Conservation (phyloP, 257 asterid genomes). For the Solanum bulbocastanum region DNA sequence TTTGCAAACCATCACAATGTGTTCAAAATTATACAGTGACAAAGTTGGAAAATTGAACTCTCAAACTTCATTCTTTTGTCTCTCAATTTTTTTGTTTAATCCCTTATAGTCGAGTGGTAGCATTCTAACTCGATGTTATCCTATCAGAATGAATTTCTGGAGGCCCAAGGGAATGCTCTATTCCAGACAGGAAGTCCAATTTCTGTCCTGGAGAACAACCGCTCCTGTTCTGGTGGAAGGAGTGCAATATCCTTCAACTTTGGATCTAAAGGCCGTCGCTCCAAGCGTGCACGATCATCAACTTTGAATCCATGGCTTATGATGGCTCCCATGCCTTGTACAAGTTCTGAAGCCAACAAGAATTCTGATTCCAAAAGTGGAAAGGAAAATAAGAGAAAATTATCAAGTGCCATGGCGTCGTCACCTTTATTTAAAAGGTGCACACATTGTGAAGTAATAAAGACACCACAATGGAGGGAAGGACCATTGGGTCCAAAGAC, state of each 20-base stretch:
- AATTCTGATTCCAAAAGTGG: slow-evolving; percentile 17
- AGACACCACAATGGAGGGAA: slow-evolving; percentile 60
- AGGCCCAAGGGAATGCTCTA: slow-evolving; percentile 19
- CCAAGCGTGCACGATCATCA: slow-evolving; percentile 52
- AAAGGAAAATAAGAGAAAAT: slow-evolving; percentile 17
- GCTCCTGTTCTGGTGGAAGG: slow-evolving; percentile 30
- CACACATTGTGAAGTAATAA: slow-evolving; percentile 45
- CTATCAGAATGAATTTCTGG: slow-evolving; percentile 6
- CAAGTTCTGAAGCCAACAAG: slow-evolving; percentile 12
- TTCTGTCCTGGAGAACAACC: slow-evolving; percentile 51
- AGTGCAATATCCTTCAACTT: slow-evolving; percentile 9
- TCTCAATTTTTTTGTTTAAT: not conserved
- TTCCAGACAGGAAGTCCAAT: slow-evolving; percentile 54
- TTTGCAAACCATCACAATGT: not conserved
- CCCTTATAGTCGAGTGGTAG: not conserved
- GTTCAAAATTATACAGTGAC: not conserved
- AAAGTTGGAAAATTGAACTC: not conserved
- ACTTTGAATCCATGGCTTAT: slow-evolving; percentile 40
- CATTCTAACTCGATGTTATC: not conserved
- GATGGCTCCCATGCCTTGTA: slow-evolving; percentile 13
- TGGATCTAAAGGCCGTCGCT: slow-evolving; percentile 42
- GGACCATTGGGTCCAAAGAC: slow-evolving; percentile 67
- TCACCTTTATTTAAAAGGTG: slow-evolving; percentile 23
- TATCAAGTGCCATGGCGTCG: not conserved
- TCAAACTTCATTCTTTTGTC: not conserved